Evolutionary conservation across 75 land plant genomes (phyloP).

Genomic region (Selaginella tamariscina): DNA sequence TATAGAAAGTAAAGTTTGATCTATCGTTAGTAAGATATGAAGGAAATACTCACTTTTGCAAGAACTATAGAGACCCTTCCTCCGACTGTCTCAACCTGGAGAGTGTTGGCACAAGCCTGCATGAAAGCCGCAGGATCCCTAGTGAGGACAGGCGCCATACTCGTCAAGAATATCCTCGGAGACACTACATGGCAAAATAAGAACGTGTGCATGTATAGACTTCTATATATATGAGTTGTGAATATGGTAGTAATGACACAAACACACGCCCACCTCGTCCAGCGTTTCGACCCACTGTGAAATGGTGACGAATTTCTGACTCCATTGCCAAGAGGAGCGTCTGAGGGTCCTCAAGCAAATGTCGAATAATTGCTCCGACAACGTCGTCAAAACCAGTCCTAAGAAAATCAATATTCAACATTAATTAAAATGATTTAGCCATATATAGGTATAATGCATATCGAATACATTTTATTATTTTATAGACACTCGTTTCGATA

Average conservation of each 20-base stretch:
- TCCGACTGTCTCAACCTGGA: constrained; percentile 59
- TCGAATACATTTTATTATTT: no score
- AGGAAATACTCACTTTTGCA: no score
- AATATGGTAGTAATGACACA: no score
- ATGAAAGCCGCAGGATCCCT: constrained; percentile 79
- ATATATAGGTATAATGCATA: no score
- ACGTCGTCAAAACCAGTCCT: constrained; percentile 83
- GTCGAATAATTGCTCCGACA: constrained; percentile 75
- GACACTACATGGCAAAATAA: no score
- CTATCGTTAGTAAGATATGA: no score
- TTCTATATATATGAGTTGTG: no score
- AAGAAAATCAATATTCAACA: constrained; percentile 42
- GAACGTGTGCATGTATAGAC: no score
- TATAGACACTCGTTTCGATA: no score
- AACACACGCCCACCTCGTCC: constrained; percentile 49
- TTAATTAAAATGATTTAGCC: no score
- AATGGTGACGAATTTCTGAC: constrained; percentile 69
- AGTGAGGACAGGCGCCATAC: constrained; percentile 81
- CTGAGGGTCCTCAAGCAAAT: constrained; percentile 96
- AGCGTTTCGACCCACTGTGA: constrained; percentile 36
- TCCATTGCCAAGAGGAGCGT: constrained; percentile 98
- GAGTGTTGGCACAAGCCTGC: constrained; percentile 67
- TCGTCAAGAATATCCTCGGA: constrained; percentile 56
- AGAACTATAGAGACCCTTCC: constrained; percentile 51
- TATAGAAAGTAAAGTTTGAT: no score